Evolutionary conservation across 2,329 filamentous ascomycete genomes (phyloP), one percentile per base, ranked within the genome.

Genomic region (Colletotrichum sp.): DNA sequence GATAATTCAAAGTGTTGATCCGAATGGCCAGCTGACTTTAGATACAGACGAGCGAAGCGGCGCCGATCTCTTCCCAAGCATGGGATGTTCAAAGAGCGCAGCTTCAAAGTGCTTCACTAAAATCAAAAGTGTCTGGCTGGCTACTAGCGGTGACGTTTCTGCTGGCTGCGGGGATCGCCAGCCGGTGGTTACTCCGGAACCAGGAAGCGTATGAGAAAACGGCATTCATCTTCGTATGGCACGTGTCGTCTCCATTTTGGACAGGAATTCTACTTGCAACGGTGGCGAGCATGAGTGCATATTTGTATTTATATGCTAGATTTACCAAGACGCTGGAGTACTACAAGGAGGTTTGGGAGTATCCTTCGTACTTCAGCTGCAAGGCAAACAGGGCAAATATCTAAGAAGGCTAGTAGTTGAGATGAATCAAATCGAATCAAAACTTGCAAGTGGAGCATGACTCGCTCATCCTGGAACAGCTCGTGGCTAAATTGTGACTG

Each of bases 261-360:
- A 18, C 38, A 3, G 62, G 62, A 4, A 16, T 31, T 6, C 0
- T 24, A 2, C 11, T 61, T 15, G 55, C 69, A 29, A 16, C 38
- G 1, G 5, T 38, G 5, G 6, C 59, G 6, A 34, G 63, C 13
- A 9, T 61, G 13, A 33, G 63, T 5, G 57, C 31, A 9, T 71
- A 55, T 16, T 1, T 71, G 1, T 67, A 43, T 18, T 9, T 71
- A 8, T 61, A 71, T 13, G 12, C 63, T 8, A 61, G 15, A n/a
- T 71, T 71, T 27, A 47, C 69, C 1, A 55, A 55, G 8, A 71
- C 63, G 12, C 31, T 71, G 63, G 63, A 61, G 36, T 71, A 71
- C 18, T 55, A 71, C 18, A 38, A 54, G 31, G 69, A 71, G n/a
- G 63, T 67, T 5, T 71, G 69, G 63, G 63, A 71, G 21, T 71